Evolutionary conservation across 2,329 filamentous ascomycete species (phyloP), one percentile per base, ranked within the genome.

Genomic region (Fusarium burgessii): DNA sequence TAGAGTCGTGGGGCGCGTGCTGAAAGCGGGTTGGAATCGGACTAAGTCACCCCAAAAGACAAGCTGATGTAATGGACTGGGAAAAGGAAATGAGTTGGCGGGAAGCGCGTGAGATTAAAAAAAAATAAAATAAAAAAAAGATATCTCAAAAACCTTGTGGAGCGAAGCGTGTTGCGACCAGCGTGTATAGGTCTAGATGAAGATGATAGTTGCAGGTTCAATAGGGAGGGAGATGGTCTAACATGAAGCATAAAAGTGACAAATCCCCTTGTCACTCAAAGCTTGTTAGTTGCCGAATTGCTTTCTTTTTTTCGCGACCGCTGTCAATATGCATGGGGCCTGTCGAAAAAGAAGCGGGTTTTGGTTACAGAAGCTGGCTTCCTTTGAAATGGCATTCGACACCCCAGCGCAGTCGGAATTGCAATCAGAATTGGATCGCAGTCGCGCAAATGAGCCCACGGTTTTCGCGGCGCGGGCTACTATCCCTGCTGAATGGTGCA

Each of bases 371-470:
- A 68, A 65, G 51, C 40, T 65, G 50, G 36, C 25, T 17, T 54
- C 36, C 56, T 70, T 62, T 41, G 36, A 69, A 63, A 59, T 71
- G 57, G 47, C 52, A 70, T 69, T 54, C 66, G 59, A 45, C 62
- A 67, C 70, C 71, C 70, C 73, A 64, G 35, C 46, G 36, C 62
- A 58, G 61, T 64, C 36, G 59, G n/a, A 64, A 54, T 46, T 41
- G 42, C 59, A 66, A 42, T 59, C 35, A 32, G 33, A 59, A 36
- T 51, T 27, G 25, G 33, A 38, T 57, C 32, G 50, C 61, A 55
- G 68, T 69, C 51, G 65, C 60, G 73, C 58, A 64, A 74, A 74
- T 75, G 72, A 75, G 73, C 71, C 68, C 66, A 75, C 68, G 66
- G 52, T 60, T 66, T 23, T 64, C 42, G 49, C 55, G 57, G 62